phyloP scores from a whole-genome alignment of 208 protist species.

The Trichomonas tenax region DNA sequence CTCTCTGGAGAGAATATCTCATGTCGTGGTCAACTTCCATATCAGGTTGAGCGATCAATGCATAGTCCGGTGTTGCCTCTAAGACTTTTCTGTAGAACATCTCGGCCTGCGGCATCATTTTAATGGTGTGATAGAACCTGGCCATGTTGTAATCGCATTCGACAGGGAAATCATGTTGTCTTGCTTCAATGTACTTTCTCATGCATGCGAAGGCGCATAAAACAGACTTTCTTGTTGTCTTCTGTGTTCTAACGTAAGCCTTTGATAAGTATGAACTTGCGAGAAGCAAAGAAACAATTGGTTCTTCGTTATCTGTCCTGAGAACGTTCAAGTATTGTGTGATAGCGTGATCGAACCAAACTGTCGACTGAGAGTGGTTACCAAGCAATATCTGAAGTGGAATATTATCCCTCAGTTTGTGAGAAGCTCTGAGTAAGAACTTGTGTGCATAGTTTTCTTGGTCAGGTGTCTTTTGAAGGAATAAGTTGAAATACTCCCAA shows the following conservation, averaged over 20 bases:
- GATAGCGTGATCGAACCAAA: constrained; percentile 8
- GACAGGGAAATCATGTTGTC: neutral
- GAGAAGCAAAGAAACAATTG: neutral
- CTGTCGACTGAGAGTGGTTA: neutral
- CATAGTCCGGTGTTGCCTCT: neutral
- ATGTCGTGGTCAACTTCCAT: neutral
- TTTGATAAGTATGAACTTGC: neutral
- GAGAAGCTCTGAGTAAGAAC: neutral
- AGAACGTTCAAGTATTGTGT: neutral
- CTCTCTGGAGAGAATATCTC: neutral
- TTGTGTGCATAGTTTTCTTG: constrained; percentile 2
- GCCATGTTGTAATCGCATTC: neutral
- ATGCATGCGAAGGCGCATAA: neutral
- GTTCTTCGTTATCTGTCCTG: neutral
- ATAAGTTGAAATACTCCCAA: neutral
- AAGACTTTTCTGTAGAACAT: neutral
- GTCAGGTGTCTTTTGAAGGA: neutral
- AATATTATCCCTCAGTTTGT: neutral
- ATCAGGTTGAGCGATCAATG: neutral
- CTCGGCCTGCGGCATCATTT: neutral
- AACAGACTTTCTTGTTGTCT: neutral
- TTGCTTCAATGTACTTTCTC: neutral
- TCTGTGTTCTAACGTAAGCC: neutral
- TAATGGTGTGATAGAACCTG: neutral
- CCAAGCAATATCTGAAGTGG: neutral